Conservation (phyloP, 2,329 filamentous ascomycete genomes). For the Ceratocystis destructans region DNA sequence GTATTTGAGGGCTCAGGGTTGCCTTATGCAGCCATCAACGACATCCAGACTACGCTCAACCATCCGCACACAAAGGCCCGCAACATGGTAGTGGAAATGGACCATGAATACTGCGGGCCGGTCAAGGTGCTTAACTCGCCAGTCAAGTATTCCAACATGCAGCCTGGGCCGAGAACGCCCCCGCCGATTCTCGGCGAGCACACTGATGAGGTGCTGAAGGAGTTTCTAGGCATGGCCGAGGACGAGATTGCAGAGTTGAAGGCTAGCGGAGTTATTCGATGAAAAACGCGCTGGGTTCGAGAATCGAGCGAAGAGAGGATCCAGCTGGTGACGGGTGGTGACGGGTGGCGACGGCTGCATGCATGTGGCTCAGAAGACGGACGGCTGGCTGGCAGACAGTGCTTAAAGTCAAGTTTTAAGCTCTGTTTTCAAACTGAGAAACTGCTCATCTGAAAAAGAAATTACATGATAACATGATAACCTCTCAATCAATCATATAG, state of each 20-base stretch:
- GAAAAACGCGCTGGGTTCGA: neutral
- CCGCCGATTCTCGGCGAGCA: conserved; percentile 82
- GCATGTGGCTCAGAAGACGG: neutral
- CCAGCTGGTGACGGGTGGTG: neutral
- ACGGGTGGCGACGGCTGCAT: neutral
- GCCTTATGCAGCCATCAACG: conserved; percentile 87
- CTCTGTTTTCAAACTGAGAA: neutral
- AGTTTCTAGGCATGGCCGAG: conserved; percentile 46
- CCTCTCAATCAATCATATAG: neutral
- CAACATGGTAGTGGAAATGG: conserved; percentile 77
- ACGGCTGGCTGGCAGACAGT: too few relatives aligned
- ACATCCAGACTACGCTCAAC: conserved; percentile 69
- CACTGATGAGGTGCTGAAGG: conserved; percentile 59
- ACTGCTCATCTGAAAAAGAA: neutral
- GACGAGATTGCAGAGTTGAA: conserved; percentile 49
- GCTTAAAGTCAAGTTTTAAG: too few relatives aligned
- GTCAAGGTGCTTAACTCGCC: conserved; percentile 89
- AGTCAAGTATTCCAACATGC: conserved; percentile 80
- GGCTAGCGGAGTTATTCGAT: conserved; percentile 51
- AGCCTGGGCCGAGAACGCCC: conserved; percentile 58
- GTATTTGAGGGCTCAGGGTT: conserved; percentile 81
- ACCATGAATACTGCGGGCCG: conserved; percentile 69
- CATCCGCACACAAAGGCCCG: conserved; percentile 76
- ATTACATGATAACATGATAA: neutral
- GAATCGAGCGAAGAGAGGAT: neutral